phyloP scores from a whole-genome alignment of 2,329 filamentous ascomycete species.

The Fusarium brevicatenulatum region DNA sequence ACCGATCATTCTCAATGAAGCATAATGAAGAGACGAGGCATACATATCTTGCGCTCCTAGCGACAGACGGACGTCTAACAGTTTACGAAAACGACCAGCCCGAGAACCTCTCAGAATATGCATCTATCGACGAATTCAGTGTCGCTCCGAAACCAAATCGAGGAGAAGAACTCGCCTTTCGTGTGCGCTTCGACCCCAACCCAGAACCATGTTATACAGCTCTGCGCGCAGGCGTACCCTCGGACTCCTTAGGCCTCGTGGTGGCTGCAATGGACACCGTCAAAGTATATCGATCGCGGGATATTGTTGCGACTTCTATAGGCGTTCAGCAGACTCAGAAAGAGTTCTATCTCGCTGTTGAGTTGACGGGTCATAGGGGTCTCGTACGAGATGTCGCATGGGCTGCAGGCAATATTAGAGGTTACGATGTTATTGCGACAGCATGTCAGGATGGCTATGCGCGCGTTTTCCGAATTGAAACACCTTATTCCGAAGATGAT shows the following conservation, averaged over 20 bases:
- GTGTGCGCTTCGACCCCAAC: constrained; percentile 88
- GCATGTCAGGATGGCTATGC: constrained; percentile 93
- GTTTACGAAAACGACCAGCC: constrained; percentile 88
- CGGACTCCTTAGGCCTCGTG: constrained; percentile 81
- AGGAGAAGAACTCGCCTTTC: constrained; percentile 88
- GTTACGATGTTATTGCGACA: constrained; percentile 90
- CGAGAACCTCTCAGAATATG: constrained; percentile 82
- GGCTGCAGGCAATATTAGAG: constrained; percentile 90
- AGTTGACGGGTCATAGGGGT: constrained; percentile 76
- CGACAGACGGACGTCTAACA: constrained; percentile 80
- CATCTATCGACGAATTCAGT: constrained; percentile 77
- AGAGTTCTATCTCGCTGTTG: constrained; percentile 86
- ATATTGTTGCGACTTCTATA: constrained; percentile 62
- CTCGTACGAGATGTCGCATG: constrained; percentile 90
- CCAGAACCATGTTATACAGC: constrained; percentile 81
- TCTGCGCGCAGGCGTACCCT: constrained; percentile 81
- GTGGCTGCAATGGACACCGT: constrained; percentile 88
- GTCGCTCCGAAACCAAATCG: constrained; percentile 76
- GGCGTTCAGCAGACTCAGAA: constrained; percentile 68
- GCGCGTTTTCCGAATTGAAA: constrained; percentile 85
- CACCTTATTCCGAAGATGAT: constrained; percentile 60
- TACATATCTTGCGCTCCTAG: constrained; percentile 86
- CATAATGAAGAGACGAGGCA: constrained; percentile 81
- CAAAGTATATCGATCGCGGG: constrained; percentile 81
- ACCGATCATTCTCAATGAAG: constrained; percentile 86